These are phyloP conservation scores for Leccinum ochraceum DNA, from an alignment of 768 basidiomycete genomes.

Conservation along the genomic window DNA sequence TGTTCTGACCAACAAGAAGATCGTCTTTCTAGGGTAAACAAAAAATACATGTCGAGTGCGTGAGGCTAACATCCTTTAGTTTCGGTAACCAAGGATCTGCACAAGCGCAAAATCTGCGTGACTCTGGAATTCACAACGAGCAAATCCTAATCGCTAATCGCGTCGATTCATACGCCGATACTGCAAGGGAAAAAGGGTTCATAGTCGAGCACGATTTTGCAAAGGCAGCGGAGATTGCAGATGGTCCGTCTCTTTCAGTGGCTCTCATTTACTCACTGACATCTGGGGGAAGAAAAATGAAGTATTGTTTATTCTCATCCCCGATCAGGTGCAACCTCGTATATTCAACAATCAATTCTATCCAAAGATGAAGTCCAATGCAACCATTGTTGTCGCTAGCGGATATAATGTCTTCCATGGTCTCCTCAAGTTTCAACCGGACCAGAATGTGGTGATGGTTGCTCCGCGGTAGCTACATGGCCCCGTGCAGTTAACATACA, in stretches of 20 bases:
- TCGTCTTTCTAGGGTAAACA: slow-evolving; percentile 60
- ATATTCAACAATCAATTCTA: slow-evolving; percentile 59
- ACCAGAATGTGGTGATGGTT: slow-evolving; percentile 66
- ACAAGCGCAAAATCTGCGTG: slow-evolving; percentile 66
- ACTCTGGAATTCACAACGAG: slow-evolving; percentile 62
- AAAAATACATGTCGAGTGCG: not conserved
- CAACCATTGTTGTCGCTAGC: slow-evolving; percentile 58
- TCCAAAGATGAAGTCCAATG: slow-evolving; percentile 48
- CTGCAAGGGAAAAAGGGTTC: slow-evolving; percentile 58
- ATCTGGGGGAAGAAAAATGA: not conserved
- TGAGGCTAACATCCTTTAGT: slow-evolving; percentile 30
- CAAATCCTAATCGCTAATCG: slow-evolving; percentile 60
- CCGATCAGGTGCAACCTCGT: slow-evolving; percentile 63
- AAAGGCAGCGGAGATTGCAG: slow-evolving; percentile 56
- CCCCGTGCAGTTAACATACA: not conserved
- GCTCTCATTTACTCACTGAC: not conserved
- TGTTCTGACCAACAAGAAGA: slow-evolving; percentile 47
- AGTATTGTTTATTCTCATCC: slow-evolving; percentile 64
- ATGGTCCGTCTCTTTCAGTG: slow-evolving; percentile 40
- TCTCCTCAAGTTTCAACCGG: slow-evolving; percentile 50
- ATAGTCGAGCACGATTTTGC: slow-evolving; percentile 56
- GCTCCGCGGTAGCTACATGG: slow-evolving; percentile 47
- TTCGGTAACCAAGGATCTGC: slow-evolving; percentile 70
- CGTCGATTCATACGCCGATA: slow-evolving; percentile 55
- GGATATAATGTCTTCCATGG: slow-evolving; percentile 69